A percentile compares a stretch with the other conserved stretches of the same genome.
phyloP scores from a whole-genome alignment of 2,329 filamentous ascomycete species.

The Botrytis elliptica region DNA sequence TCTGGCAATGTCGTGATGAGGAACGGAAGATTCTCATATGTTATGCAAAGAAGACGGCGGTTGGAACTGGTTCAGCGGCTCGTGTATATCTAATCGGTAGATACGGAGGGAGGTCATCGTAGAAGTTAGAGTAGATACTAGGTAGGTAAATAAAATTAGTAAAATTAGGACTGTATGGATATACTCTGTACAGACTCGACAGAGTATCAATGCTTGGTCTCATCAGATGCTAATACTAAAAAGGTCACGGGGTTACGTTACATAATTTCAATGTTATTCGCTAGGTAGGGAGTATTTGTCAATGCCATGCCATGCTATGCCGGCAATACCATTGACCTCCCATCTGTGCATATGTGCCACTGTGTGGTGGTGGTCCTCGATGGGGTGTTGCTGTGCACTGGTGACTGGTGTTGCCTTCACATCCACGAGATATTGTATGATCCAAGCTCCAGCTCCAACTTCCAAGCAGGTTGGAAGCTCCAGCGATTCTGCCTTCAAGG shows the following conservation, averaged over 20 bases:
- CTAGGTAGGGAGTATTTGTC: background rate
- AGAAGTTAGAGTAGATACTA: background rate
- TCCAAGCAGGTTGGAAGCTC: background rate
- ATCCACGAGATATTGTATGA: background rate
- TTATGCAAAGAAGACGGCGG: constrained; percentile 18
- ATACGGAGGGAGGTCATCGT: background rate
- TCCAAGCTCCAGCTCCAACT: background rate
- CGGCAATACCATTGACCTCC: background rate
- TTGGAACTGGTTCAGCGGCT: constrained; percentile 10
- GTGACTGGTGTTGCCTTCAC: background rate
- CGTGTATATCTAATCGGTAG: constrained; percentile 8
- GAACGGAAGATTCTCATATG: constrained; percentile 10
- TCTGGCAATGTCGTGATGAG: constrained; percentile 15
- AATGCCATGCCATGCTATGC: background rate
- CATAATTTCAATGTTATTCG: background rate
- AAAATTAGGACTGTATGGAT: background rate
- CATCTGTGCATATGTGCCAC: background rate
- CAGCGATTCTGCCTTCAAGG: background rate
- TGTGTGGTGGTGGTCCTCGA: background rate
- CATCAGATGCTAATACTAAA: background rate
- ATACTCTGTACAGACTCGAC: too few relatives aligned
- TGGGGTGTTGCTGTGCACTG: background rate
- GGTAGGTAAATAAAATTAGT: too few relatives aligned
- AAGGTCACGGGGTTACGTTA: background rate
- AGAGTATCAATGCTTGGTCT: background rate